Evolutionary conservation across 2,329 filamentous ascomycete species (phyloP), one percentile per base, ranked within the genome.

Genomic region (Geosmithia putterillii): DNA sequence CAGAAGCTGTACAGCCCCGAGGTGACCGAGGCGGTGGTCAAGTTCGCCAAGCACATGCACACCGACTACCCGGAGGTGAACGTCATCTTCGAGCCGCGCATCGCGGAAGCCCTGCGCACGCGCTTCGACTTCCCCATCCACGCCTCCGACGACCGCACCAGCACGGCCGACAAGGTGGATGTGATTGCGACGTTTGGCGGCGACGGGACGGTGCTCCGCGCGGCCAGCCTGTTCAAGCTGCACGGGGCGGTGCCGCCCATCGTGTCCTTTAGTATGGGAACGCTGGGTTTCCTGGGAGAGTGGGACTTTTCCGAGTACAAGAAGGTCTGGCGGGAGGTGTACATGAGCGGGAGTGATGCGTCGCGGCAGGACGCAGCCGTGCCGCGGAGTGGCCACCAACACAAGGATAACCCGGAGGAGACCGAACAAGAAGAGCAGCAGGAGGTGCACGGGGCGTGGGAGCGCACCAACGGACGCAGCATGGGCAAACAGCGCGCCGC

Each of bases 291-390:
- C 52, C 66, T 98, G 7, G 89, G 90, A 15, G 90, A 96, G 62
- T 98, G 90, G 89, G 94, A 92, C 54, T 96, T 96, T 58, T 71
- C 73, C 7, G 89, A 96, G 54, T 86, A 94, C 65, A 95, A 95
- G 63, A 76, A 86, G 41, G 92, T 92, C 0, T 95, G 94, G 66
- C 72, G 87, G 41, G 86, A 95, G 57, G 86, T 92, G 43, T 95
- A 94, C 65, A 94, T 95, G 84, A 77, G 73, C 52, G 75, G 75
- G 2, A 75, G 72, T 48, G 64, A 67, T 38, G 72, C 75, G 8
- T 59, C 67, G 2, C 64, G 63, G 50, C 69, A 65, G 48, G 71
- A 67, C 42, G 61, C 61, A 14, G 61, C 60, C 28, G 56, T 58
- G 25, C 60, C 61, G n/a, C 28, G 28, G n/a, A n/a, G n/a, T n/a